Percentiles rank a stretch among this genome's conserved stretches.
These are phyloP conservation scores for Vigna reflexopilosa DNA, from an alignment of 306 rosid genomes.

Conservation along the genomic window DNA sequence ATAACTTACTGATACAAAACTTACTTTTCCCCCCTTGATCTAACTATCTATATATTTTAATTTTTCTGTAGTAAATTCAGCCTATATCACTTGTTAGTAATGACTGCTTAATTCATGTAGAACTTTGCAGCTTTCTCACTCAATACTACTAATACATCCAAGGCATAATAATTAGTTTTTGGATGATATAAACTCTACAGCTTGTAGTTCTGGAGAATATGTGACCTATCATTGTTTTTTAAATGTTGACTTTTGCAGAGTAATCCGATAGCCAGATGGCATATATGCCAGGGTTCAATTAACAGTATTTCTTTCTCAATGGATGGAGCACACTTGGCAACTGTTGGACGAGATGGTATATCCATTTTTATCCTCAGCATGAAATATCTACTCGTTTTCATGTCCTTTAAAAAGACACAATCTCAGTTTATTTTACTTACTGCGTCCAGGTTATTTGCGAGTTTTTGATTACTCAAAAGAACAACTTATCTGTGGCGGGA, in stretches of 20 bases:
- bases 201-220: conserved; percentile 24
- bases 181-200: conserved; percentile 39
- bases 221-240: not conserved
- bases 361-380: conserved; percentile 27
- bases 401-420: not conserved
- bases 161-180: conserved; percentile 32
- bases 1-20: not conserved
- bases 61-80: conserved; percentile 3
- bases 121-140: conserved; percentile 24
- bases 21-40: not conserved
- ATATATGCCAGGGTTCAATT: conserved; percentile 89
- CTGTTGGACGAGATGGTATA: conserved; percentile 96
- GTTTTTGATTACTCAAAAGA: conserved; percentile 92
- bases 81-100: conserved; percentile 6
- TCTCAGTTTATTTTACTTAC: conserved; percentile 41
- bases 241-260: conserved; percentile 63
- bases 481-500: conserved; percentile 91
- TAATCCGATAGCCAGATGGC: conserved; percentile 97
- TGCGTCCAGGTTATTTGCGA: conserved; percentile 81
- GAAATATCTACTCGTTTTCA: conserved; percentile 13
- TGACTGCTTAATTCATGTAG: conserved; percentile 28
- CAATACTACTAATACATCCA: conserved; percentile 1
- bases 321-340: conserved; percentile 82
- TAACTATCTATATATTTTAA: conserved; percentile 10
- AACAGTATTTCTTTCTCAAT: conserved; percentile 86